These are phyloP conservation scores for Hanseniaspora taiwanica DNA, from an alignment of 805 yeast genomes.

Conservation along the genomic window DNA sequence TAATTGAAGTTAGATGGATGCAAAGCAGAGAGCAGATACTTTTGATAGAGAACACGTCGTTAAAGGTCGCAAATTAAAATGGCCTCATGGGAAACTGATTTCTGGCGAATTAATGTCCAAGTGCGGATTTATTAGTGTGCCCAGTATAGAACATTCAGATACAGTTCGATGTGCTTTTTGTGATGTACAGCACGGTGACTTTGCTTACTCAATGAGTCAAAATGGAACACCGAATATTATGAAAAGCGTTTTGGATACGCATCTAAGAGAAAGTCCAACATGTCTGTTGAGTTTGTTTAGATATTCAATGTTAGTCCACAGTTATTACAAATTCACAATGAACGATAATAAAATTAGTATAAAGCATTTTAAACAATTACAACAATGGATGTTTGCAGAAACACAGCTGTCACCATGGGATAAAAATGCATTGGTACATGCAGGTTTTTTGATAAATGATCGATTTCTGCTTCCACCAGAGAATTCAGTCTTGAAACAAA, in stretches of 20 bases:
- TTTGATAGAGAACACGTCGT: not conserved
- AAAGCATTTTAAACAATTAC: not conserved
- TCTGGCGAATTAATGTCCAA: conserved; percentile 16
- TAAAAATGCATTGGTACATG: not conserved
- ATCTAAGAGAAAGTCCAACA: conserved; percentile 8
- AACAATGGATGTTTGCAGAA: not conserved
- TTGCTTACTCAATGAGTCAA: not conserved
- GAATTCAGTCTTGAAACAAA: too few species aligned
- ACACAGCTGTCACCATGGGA: not conserved
- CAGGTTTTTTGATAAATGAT: not conserved
- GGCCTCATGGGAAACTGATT: conserved; percentile 23
- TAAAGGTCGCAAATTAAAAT: conserved; percentile 13
- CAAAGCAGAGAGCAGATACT: not conserved
- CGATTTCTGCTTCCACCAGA: not conserved
- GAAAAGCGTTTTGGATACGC: conserved; percentile 15
- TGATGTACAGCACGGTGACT: conserved; percentile 3
- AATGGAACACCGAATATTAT: not conserved
- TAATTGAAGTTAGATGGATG: not conserved
- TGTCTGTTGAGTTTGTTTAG: not conserved
- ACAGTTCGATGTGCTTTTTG: conserved; percentile 17
- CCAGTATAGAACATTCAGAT: conserved; percentile 12
- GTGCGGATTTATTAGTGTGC: conserved; percentile 18
- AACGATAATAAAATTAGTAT: not conserved
- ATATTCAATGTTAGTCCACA: not conserved
- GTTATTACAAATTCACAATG: not conserved